A percentile compares a stretch with the other conserved stretches of the same genome.
phyloP scores from a whole-genome alignment of 2,329 filamentous ascomycete species.

The Exophiala sp. region DNA sequence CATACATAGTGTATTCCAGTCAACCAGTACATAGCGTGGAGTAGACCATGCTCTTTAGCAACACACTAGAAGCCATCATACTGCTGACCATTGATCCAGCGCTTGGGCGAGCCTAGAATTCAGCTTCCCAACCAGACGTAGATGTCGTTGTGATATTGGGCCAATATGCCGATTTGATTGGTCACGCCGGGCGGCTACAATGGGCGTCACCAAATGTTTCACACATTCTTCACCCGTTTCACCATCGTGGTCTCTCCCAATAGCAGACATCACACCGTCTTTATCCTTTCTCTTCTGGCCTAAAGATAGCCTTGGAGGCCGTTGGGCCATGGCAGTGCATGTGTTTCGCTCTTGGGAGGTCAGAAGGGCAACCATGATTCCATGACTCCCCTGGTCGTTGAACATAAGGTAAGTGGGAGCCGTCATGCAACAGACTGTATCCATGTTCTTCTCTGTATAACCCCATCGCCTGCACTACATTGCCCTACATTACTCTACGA shows the following conservation, averaged over 20 bases:
- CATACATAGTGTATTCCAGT: too few species aligned
- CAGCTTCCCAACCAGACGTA: neutral
- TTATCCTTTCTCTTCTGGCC: neutral
- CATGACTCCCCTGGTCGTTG: too few species aligned
- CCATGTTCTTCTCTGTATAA: conserved; percentile 1
- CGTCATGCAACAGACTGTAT: neutral
- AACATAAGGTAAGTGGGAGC: conserved; percentile 14
- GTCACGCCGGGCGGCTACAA: conserved; percentile 11
- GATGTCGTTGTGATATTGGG: neutral
- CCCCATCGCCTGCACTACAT: neutral
- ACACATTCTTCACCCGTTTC: conserved; percentile 5
- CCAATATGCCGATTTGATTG: conserved; percentile 4
- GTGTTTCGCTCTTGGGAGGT: too few species aligned
- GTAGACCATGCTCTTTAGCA: too few species aligned
- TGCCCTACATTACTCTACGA: too few species aligned
- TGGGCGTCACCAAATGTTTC: conserved; percentile 15
- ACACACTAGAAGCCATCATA: too few species aligned
- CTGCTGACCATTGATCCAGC: too few species aligned
- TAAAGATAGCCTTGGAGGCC: neutral
- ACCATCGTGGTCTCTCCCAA: conserved; percentile 8
- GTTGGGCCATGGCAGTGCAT: conserved; percentile 9
- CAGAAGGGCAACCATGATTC: too few species aligned
- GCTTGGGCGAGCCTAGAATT: too few species aligned
- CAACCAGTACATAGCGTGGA: too few species aligned
- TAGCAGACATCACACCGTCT: conserved; percentile 11